Evolutionary conservation across 2,329 filamentous ascomycete species (phyloP).

Genomic region (Aspergillus costaricaensis): DNA sequence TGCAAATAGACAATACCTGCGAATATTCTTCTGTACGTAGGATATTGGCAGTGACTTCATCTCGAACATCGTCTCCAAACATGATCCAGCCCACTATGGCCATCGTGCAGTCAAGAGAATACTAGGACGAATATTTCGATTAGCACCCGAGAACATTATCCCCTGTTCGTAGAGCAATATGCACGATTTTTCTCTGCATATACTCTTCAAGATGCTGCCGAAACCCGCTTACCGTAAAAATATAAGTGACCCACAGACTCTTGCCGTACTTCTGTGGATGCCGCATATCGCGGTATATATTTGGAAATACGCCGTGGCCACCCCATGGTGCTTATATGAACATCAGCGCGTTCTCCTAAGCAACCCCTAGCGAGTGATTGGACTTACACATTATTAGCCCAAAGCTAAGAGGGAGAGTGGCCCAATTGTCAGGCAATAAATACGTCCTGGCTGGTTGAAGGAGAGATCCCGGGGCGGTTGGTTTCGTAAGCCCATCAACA

Average conservation of each 20-base stretch:
- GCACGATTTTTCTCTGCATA: neutral
- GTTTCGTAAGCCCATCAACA: slow-evolving; percentile 83
- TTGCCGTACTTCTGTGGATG: slow-evolving; percentile 79
- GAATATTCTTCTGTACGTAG: slow-evolving; percentile 75
- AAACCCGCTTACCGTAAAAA: slow-evolving; percentile 68
- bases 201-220: neutral
- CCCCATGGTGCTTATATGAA: slow-evolving; percentile 62
- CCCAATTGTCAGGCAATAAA: slow-evolving; percentile 82
- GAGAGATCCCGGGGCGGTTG: slow-evolving; percentile 76
- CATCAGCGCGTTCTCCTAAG: slow-evolving; percentile 6
- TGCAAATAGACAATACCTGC: slow-evolving; percentile 68
- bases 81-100: slow-evolving; percentile 85
- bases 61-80: slow-evolving; percentile 87
- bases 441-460: slow-evolving; percentile 77
- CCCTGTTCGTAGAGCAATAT: neutral
- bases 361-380: neutral
- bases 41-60: slow-evolving; percentile 90
- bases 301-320: slow-evolving; percentile 77
- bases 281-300: slow-evolving; percentile 76
- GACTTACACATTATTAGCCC: slow-evolving; percentile 77
- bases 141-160: slow-evolving; percentile 6
- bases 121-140: slow-evolving; percentile 49
- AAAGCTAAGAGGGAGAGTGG: slow-evolving; percentile 81
- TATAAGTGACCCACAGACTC: slow-evolving; percentile 77
- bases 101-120: slow-evolving; percentile 76